Evolutionary conservation across 2,329 filamentous ascomycete genomes (phyloP).

Genomic region (Thelonectria discophora): DNA sequence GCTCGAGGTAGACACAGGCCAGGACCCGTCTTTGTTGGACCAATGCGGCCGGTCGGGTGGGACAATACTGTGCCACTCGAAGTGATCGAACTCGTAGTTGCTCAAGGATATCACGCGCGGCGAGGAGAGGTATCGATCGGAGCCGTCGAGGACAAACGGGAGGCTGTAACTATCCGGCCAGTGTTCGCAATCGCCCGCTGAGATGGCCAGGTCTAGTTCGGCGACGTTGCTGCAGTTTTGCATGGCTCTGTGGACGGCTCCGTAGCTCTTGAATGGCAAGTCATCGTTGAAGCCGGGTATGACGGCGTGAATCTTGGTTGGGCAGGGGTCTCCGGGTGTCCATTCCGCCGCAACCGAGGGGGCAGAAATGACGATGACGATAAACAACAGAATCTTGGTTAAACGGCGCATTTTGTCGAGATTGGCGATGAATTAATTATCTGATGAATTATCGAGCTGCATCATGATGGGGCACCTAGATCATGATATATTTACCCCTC

Average conservation of each 20-base stretch:
- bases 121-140: constrained; percentile 20
- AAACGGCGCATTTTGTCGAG: too few relatives aligned
- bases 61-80: constrained; percentile 2
- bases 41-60: neutral
- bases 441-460: too few relatives aligned
- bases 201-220: neutral
- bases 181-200: neutral
- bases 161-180: neutral
- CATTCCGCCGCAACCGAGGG: neutral
- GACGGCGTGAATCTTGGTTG: constrained; percentile 4
- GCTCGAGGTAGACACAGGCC: constrained; percentile 19
- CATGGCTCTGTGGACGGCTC: constrained; percentile 17
- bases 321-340: constrained; percentile 6
- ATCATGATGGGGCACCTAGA: too few relatives aligned
- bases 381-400: neutral
- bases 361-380: neutral
- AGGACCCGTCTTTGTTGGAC: constrained; percentile 4
- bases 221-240: constrained; percentile 14
- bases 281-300: neutral
- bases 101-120: neutral
- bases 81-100: constrained; percentile 10
- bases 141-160: constrained; percentile 21
- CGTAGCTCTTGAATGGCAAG: neutral
- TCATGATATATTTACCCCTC: too few relatives aligned
- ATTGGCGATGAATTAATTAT: too few relatives aligned